Conservation (phyloP, 2,329 filamentous ascomycete genomes). For the Ceratocystis variospora region DNA sequence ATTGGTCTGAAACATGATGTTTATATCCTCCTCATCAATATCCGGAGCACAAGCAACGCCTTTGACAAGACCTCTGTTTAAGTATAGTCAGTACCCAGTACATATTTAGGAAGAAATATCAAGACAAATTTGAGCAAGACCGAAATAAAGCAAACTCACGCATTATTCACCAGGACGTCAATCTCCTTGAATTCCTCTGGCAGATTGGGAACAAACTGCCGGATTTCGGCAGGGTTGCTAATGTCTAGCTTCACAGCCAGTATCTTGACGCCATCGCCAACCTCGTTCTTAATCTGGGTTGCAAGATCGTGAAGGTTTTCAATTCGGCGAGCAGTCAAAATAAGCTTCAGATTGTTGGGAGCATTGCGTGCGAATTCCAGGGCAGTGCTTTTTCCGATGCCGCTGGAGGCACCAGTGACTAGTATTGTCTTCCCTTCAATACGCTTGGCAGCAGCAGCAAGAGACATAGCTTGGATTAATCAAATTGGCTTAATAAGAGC, state of each 20-base stretch:
- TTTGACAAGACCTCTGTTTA: conserved; percentile 64
- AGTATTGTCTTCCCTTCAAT: conserved; percentile 86
- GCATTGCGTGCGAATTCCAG: conserved; percentile 83
- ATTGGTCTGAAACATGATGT: conserved; percentile 82
- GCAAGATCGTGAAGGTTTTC: conserved; percentile 67
- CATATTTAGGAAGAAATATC: too few relatives aligned
- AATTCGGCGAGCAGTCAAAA: conserved; percentile 76
- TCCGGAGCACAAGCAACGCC: conserved; percentile 74
- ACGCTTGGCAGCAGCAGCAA: conserved; percentile 61
- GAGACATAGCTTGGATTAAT: conserved; percentile 31
- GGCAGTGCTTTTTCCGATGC: conserved; percentile 74
- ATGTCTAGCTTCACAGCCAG: conserved; percentile 76
- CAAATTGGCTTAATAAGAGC: background rate
- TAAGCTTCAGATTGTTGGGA: conserved; percentile 64
- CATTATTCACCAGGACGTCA: conserved; percentile 89
- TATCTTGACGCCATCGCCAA: conserved; percentile 68
- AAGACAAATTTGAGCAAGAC: too few relatives aligned
- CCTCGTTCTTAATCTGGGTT: conserved; percentile 59
- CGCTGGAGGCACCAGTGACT: conserved; percentile 83
- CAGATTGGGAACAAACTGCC: conserved; percentile 55
- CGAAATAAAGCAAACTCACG: conserved; percentile 42
- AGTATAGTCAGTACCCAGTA: conserved; percentile 17
- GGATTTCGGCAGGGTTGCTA: conserved; percentile 61
- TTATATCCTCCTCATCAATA: conserved; percentile 69
- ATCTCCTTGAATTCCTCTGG: conserved; percentile 75